These are phyloP conservation scores for Jasminum sambac DNA, from an alignment of 257 asterid genomes.

Conservation along the genomic window DNA sequence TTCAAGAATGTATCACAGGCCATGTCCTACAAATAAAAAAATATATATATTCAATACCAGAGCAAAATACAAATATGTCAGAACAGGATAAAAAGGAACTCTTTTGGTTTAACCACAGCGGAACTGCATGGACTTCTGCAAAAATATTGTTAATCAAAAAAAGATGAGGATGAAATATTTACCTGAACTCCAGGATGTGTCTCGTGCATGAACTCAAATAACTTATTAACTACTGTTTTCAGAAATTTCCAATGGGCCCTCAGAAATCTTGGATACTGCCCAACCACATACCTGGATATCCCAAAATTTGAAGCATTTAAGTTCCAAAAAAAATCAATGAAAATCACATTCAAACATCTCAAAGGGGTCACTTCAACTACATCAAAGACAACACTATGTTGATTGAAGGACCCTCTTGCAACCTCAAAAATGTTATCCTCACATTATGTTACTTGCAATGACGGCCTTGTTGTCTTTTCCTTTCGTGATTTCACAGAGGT, in stretches of 20 bases:
- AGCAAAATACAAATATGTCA: not conserved
- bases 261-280: conserved; percentile 95
- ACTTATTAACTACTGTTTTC: conserved; percentile 97
- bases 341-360: not conserved
- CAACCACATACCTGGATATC: conserved; percentile 90
- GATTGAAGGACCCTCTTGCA: conserved; percentile 7
- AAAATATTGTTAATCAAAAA: conserved; percentile 4
- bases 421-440: too few species aligned
- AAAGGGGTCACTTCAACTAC: not conserved
- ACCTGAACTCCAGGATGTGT: conserved; percentile 99
- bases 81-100: not conserved
- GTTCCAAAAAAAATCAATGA: not conserved
- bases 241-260: conserved; percentile 99
- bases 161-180: conserved; percentile 12
- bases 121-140: not conserved
- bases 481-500: conserved; percentile 93
- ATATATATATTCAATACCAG: conserved; percentile 15
- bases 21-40: conserved; percentile 68
- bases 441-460: conserved; percentile 98
- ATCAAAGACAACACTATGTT: not conserved
- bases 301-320: conserved; percentile 14
- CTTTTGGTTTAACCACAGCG: not conserved
- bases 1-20: conserved; percentile 98
- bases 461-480: conserved; percentile 99
- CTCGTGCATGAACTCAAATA: conserved; percentile 99